A percentile compares a stretch with the other conserved stretches of the same genome.
Conservation (phyloP, 768 basidiomycete genomes). For the Pulveroboletus sp. region DNA sequence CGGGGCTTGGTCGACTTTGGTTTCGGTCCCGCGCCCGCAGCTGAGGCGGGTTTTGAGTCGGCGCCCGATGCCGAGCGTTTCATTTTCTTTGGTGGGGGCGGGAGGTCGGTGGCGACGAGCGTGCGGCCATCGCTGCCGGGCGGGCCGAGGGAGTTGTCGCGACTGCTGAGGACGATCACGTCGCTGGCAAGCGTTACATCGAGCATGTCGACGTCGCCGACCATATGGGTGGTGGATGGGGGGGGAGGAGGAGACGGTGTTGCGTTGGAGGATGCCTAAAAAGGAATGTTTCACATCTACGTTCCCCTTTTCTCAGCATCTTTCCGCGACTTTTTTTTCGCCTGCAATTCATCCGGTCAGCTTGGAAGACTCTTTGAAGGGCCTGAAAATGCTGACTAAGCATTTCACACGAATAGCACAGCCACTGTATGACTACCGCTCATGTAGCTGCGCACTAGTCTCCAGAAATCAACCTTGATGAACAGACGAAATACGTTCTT, state of each 20-base stretch:
- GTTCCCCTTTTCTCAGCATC: slow-evolving; percentile 28
- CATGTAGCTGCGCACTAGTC: too few relatives aligned
- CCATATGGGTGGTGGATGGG: slow-evolving; percentile 21
- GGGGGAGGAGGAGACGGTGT: slow-evolving; percentile 28
- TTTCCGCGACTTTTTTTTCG: slow-evolving; percentile 26
- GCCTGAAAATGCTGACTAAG: slow-evolving; percentile 19
- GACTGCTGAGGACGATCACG: slow-evolving; percentile 29
- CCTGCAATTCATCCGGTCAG: slow-evolving; percentile 19
- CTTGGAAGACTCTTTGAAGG: slow-evolving; percentile 21
- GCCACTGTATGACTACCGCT: not conserved
- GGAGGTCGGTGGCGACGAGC: slow-evolving; percentile 16
- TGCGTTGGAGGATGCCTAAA: slow-evolving; percentile 35
- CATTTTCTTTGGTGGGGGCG: slow-evolving; percentile 30
- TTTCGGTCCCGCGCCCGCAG: slow-evolving; percentile 39
- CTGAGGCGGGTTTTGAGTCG: slow-evolving; percentile 26
- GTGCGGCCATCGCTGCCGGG: slow-evolving; percentile 14
- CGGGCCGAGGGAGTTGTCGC: slow-evolving; percentile 28
- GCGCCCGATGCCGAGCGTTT: slow-evolving; percentile 23
- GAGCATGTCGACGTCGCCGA: slow-evolving; percentile 30
- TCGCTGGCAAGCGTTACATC: slow-evolving; percentile 18
- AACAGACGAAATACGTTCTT: too few relatives aligned
- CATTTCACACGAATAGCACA: slow-evolving; percentile 8
- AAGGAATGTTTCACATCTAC: slow-evolving; percentile 34
- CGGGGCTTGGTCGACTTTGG: slow-evolving; percentile 51
- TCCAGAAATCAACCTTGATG: too few relatives aligned